phyloP scores from a whole-genome alignment of 345 rosid genomes.

The Syzygium grande region DNA sequence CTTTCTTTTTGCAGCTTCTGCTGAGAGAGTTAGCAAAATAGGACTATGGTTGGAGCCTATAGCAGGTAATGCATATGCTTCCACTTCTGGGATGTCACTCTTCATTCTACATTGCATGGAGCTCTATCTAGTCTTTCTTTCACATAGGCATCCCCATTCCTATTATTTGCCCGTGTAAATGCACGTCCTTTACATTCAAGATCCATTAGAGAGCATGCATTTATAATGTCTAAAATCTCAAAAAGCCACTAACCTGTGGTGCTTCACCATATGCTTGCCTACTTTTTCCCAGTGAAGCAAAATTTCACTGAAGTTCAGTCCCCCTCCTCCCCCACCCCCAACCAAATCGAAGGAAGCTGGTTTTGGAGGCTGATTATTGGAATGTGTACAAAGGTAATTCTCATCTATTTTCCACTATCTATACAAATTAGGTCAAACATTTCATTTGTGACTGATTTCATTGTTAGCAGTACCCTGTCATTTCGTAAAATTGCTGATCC shows the following conservation, averaged over 20 bases:
- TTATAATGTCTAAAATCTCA: not conserved
- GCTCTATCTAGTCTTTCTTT: not conserved
- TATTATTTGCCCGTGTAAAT: not conserved
- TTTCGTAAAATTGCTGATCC: not conserved
- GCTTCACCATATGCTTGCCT: not conserved
- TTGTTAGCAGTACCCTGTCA: not conserved
- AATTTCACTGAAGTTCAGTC: not conserved
- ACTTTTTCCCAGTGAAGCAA: not conserved
- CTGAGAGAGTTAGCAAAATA: not conserved
- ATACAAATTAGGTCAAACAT: not conserved
- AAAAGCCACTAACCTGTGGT: not conserved
- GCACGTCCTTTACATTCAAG: not conserved
- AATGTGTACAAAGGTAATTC: not conserved
- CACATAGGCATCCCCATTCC: not conserved
- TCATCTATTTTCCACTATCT: not conserved
- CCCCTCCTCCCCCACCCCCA: not conserved
- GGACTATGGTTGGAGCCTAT: not conserved
- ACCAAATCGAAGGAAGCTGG: not conserved
- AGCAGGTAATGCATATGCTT: not conserved
- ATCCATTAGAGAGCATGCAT: not conserved
- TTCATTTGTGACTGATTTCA: not conserved
- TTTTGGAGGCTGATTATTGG: not conserved
- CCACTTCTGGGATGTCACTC: not conserved
- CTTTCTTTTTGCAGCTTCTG: not conserved
- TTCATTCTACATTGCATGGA: not conserved